Evolutionary conservation across 345 rosid genomes (phyloP).

Genomic region (Citropsis articulata): DNA sequence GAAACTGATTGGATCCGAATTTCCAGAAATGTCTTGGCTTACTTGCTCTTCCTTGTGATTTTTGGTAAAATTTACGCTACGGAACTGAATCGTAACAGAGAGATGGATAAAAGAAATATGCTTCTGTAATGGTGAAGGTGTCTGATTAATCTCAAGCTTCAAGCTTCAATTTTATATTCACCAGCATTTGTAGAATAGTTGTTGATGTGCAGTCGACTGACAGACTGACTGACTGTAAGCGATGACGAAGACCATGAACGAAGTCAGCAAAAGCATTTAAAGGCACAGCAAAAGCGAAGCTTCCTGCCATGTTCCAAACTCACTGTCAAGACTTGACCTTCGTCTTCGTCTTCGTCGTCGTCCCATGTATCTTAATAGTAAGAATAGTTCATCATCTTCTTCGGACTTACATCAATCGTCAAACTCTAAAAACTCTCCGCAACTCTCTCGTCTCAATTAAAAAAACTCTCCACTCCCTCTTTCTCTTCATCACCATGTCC

Average conservation of each 20-base stretch:
- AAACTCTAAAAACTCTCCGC: slow-evolving; percentile 29
- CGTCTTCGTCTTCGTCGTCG: neutral
- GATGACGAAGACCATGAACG: neutral
- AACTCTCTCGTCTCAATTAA: slow-evolving; percentile 23
- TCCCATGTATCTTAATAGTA: neutral
- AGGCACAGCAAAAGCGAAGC: neutral
- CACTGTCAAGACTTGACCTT: neutral
- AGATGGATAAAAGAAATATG: too few species aligned
- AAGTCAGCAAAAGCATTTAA: neutral
- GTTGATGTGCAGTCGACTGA: too few species aligned
- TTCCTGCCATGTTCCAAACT: neutral
- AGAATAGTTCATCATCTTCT: slow-evolving; percentile 1
- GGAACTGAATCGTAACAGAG: too few species aligned
- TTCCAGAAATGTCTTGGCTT: neutral
- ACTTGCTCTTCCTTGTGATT: too few species aligned
- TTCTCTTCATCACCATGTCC: slow-evolving; percentile 27
- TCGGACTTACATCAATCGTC: slow-evolving; percentile 27
- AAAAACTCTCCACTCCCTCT: slow-evolving; percentile 16
- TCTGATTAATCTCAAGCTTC: too few species aligned
- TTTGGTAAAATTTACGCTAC: too few species aligned
- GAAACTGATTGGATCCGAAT: neutral
- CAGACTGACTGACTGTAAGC: too few species aligned
- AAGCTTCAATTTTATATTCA: too few species aligned
- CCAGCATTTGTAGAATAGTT: too few species aligned
- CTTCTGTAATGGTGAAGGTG: too few species aligned